These are phyloP conservation scores for Limonium bicolor DNA, from an alignment of 148 eudicot species.

Conservation along the genomic window DNA sequence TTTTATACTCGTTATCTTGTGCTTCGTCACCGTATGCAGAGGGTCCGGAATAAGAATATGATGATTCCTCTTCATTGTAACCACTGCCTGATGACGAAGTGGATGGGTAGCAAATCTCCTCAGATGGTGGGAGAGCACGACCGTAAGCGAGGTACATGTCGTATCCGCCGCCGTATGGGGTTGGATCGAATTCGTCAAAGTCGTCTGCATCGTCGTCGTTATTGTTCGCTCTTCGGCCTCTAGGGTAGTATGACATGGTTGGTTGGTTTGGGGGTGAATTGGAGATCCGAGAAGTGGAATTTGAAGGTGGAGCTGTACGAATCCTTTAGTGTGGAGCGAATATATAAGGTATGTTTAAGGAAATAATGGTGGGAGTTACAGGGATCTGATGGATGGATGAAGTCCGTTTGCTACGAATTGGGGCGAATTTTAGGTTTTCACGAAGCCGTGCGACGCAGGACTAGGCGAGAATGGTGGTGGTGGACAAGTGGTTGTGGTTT, in stretches of 20 bases:
- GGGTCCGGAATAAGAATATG: constrained; percentile 51
- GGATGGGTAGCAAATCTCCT: constrained; percentile 62
- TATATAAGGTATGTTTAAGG: no score
- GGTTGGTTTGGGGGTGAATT: no score
- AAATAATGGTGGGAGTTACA: no score
- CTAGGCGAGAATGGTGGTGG: no score
- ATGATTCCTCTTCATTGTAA: constrained; percentile 43
- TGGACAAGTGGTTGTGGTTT: no score
- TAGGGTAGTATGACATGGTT: constrained; percentile 74
- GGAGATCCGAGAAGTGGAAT: no score
- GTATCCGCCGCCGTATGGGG: constrained; percentile 91
- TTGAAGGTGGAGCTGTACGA: no score
- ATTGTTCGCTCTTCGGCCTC: constrained; percentile 41
- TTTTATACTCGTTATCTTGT: constrained; percentile 63
- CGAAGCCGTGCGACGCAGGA: no score
- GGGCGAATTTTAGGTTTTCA: no score
- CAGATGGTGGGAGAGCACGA: constrained; percentile 62
- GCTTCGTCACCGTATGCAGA: constrained; percentile 61
- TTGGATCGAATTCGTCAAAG: constrained; percentile 72
- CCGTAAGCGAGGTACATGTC: constrained; percentile 63
- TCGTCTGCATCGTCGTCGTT: constrained; percentile 44
- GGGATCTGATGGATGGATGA: no score
- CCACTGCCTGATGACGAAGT: constrained; percentile 13
- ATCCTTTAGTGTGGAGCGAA: no score
- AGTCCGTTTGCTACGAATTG: no score